Base-by-base conservation (phyloP, 768 basidiomycete genomes). In the Favolaschia claudopus region DNA sequence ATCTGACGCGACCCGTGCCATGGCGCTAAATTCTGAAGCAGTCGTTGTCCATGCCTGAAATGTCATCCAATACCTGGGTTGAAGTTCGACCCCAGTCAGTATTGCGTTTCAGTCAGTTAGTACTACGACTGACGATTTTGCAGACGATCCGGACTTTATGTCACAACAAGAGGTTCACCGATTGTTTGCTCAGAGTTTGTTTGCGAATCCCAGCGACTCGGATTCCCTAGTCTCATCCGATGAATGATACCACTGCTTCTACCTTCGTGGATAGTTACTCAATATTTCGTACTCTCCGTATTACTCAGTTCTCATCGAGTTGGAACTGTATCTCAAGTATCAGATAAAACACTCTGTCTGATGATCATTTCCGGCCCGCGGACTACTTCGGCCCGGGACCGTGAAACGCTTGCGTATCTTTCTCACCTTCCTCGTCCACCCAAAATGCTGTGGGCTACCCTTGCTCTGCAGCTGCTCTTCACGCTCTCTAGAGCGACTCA, bases 11-110 rank as follows among this genome's bases (percentile, higher is more conserved):
- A n/a, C n/a, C n/a, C n/a, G n/a, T n/a, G n/a, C n/a, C n/a, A n/a
- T n/a, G n/a, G n/a, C n/a, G n/a, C n/a, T n/a, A n/a, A 39, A 39
- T n/a, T 19, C 19, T 14, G 46, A 42, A 4, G 13, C 20, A 58
- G 56, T 20, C 56, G 34, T 13, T 58, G 56, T 39, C 56, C 56
- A 15, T 58, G 56, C 47, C 50, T 31, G 22, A 47, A 38, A 20
- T 58, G 56, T 17, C 51, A 40, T 7, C 49, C 56, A 20, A 36
- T 5, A 2, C 25, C 32, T 6, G 8, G 20, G 7, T n/a, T 38
- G 20, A 15, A 51, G 25, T 36, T 49, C 4, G 49, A 58, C 9
- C 43, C 20, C 27, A 19, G 56, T 51, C 32, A 29, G 37, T 9
- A 12, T 29, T 8, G n/a, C n/a, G n/a, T n/a, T n/a, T n/a, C n/a